A percentile compares a stretch with the other conserved stretches of the same genome.
These are phyloP conservation scores for Solanum virginianum DNA, from an alignment of 257 asterid genomes.

Conservation along the genomic window DNA sequence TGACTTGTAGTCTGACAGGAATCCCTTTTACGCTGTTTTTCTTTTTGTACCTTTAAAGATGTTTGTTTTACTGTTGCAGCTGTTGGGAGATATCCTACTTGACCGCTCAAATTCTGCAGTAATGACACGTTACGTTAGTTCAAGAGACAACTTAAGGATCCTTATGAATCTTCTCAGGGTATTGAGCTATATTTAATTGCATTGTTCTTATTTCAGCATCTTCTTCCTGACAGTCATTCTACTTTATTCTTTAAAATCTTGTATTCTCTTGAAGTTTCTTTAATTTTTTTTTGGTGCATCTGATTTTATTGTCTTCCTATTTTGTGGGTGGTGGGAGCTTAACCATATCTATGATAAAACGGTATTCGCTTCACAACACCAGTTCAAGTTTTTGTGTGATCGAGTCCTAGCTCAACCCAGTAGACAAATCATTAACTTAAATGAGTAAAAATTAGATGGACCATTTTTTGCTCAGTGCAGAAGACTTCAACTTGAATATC, in stretches of 20 bases:
- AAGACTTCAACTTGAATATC: neutral
- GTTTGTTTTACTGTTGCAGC: conserved; percentile 24
- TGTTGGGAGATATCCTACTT: conserved; percentile 75
- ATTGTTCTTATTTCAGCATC: neutral
- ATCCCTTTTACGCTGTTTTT: neutral
- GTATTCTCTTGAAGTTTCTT: neutral
- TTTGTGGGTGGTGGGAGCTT: neutral
- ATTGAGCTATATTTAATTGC: conserved; percentile 14
- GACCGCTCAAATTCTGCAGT: conserved; percentile 88
- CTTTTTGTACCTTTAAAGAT: neutral
- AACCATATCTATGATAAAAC: neutral
- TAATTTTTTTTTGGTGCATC: neutral
- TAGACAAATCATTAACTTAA: neutral
- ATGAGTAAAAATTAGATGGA: neutral
- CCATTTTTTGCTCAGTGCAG: neutral
- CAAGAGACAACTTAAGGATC: conserved; percentile 81
- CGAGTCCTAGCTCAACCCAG: neutral
- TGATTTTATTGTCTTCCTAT: neutral
- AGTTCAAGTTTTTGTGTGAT: neutral
- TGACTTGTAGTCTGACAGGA: neutral
- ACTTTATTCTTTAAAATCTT: neutral
- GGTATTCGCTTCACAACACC: neutral
- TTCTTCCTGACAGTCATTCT: neutral
- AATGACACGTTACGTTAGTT: conserved; percentile 73
- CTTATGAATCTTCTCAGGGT: conserved; percentile 93